Evolutionary conservation across 192 early-diverging fungal genomes (phyloP).

Genomic region (Rhizophagus prolifer): DNA sequence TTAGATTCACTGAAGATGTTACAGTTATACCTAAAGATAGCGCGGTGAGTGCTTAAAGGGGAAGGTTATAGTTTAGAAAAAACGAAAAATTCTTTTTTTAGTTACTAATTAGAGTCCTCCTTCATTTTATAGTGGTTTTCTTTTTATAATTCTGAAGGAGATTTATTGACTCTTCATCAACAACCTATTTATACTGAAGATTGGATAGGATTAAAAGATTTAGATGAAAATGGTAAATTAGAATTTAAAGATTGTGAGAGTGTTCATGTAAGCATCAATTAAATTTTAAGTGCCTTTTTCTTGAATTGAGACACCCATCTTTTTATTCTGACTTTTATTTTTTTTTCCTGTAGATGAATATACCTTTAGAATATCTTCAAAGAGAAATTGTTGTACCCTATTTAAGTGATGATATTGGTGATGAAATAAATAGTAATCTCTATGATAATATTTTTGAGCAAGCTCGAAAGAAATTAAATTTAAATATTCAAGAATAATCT

Average conservation of each 20-base stretch:
- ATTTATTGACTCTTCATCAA: constrained; percentile 51
- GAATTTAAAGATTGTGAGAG: constrained; percentile 50
- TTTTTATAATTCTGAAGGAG: constrained; percentile 55
- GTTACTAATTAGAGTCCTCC: not conserved
- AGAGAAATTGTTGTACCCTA: constrained; percentile 43
- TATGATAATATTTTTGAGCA: too few relatives aligned
- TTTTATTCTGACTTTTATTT: constrained; percentile 5
- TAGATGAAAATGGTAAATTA: constrained; percentile 50
- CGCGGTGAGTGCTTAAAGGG: constrained; percentile 40
- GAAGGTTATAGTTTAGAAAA: not conserved
- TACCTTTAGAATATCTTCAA: constrained; percentile 40
- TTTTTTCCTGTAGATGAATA: constrained; percentile 39
- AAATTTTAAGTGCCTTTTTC: too few relatives aligned
- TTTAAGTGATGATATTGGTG: constrained; percentile 18
- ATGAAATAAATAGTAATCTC: not conserved
- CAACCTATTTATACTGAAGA: constrained; percentile 66
- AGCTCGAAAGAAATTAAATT: too few relatives aligned
- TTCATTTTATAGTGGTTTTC: constrained; percentile 64
- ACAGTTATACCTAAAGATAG: constrained; percentile 70
- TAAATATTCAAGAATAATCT: too few relatives aligned
- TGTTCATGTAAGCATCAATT: constrained; percentile 47
- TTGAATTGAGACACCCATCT: not conserved
- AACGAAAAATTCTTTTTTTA: not conserved
- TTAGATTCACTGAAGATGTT: constrained; percentile 75
- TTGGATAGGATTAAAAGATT: constrained; percentile 63